A percentile compares a stretch with the other conserved stretches of the same genome.
phyloP scores from a whole-genome alignment of 805 yeast genomes.

The Ogataea polymorpha region DNA sequence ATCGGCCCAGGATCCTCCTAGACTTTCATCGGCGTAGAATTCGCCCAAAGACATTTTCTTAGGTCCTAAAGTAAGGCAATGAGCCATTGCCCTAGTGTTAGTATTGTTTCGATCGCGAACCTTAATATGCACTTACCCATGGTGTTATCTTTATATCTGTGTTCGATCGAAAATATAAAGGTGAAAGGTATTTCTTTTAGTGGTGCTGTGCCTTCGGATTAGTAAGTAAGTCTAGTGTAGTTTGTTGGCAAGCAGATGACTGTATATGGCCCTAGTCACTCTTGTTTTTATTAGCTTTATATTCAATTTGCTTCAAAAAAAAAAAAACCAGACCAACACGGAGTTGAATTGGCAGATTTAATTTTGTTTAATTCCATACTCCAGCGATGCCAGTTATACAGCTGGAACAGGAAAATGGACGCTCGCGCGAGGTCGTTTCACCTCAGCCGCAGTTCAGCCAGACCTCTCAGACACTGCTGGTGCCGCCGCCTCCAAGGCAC shows the following conservation, averaged over 20 bases:
- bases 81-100: conserved; percentile 7
- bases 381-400: conserved; percentile 4
- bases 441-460: conserved; percentile 8
- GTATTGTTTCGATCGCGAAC: neutral
- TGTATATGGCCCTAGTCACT: neutral
- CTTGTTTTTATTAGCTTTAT: neutral
- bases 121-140: conserved; percentile 11
- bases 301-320: conserved; percentile 1
- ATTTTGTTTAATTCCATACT: neutral
- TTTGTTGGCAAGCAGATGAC: neutral
- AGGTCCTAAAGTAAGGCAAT: conserved; percentile 18
- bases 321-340: conserved; percentile 3
- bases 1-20: conserved; percentile 66
- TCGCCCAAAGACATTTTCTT: conserved; percentile 47
- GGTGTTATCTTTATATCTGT: neutral
- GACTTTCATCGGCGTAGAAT: conserved; percentile 41
- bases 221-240: neutral
- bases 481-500: conserved; percentile 4
- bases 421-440: conserved; percentile 2
- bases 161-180: neutral
- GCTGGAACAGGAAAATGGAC: conserved; percentile 5
- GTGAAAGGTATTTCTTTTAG: neutral
- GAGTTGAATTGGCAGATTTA: conserved; percentile 3
- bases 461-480: neutral
- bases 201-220: neutral